Base-by-base conservation (phyloP, 352 stramenopile genomes). In the Phytophthora sp. region DNA sequence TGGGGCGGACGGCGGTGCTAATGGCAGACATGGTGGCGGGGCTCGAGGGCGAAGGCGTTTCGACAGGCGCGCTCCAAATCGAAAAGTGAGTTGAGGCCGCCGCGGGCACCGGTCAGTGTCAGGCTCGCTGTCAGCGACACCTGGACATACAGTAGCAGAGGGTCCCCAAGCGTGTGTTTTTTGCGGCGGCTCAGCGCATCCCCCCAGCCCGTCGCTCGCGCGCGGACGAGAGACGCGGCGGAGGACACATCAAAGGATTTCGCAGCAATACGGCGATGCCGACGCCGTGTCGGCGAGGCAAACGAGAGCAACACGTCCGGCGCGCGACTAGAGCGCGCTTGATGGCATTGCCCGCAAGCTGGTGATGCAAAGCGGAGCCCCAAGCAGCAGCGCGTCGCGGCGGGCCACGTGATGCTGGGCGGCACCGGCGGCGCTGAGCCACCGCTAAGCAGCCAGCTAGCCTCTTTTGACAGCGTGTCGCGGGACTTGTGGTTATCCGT, bases 211-310 rank as follows among this genome's bases (percentile, higher is more conserved):
- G 21, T 55, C 46, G 53, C 45, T 66, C 23, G 38, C 48, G 32
- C 4, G 21, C 2, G 8, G 35, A 44, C 11, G 20, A 42, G 46
- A 31, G 34, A 54, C 44, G n/a, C 5, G 15, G 45, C 21, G 20
- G 43, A 67, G 49, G 66, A 75, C 66, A 70, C 61, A 74, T 74
- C 61, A 74, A 45, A 43, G 15, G 51, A 65, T 63, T 24, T 11
- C 35, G 4, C 20, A 57, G 58, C 54, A 69, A 66, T 74, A 66
- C 59, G 35, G 39, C 54, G 51, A 43, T 61, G 21, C 30, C 31
- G 43, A 5, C 30, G 31, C 39, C 24, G 15, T 34, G 13, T 41
- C 18, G 13, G 41, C 44, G 50, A 41, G 44, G 35, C 44, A 45
- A 64, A 64, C 35, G 45, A 63, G 35, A 55, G n/a, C n/a, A n/a